A percentile compares a stretch with the other conserved stretches of the same genome.
Conservation (phyloP, 2,329 filamentous ascomycete species). For the Verticillium nubilum region DNA sequence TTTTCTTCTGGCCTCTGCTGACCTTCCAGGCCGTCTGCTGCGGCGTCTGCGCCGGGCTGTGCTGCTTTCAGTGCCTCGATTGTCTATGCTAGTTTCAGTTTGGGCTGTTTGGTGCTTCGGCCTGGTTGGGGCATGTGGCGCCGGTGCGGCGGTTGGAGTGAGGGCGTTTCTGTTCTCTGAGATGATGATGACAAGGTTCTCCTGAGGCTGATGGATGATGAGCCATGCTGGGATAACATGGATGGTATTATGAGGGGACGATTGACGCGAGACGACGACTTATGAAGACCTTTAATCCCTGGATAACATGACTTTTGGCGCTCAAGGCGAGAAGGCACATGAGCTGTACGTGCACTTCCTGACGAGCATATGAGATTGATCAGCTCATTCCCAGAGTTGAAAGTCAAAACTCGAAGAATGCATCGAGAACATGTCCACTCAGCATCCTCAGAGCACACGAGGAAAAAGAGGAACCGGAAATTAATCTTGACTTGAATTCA, state of each 20-base stretch:
- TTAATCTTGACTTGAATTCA: no score
- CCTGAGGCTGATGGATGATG: background rate
- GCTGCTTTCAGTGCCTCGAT: conserved; percentile 29
- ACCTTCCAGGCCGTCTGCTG: conserved; percentile 29
- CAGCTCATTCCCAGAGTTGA: no score
- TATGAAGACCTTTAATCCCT: no score
- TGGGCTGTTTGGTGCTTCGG: background rate
- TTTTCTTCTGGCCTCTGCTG: background rate
- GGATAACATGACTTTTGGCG: no score
- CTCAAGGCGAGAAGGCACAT: no score
- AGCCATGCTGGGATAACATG: background rate
- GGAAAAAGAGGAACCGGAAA: no score
- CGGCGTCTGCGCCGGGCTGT: conserved; percentile 32
- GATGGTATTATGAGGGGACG: background rate
- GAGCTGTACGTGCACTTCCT: no score
- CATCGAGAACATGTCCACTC: no score
- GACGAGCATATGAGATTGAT: no score
- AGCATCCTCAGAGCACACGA: no score
- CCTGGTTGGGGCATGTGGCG: background rate
- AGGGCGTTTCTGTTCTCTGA: background rate
- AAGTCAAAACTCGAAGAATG: no score
- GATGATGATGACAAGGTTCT: background rate
- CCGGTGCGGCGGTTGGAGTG: background rate
- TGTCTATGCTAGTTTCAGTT: conserved; percentile 20
- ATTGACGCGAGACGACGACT: background rate